phyloP scores from a whole-genome alignment of 371 early-diverging fungal species.

The Phascolomyces articulosus region DNA sequence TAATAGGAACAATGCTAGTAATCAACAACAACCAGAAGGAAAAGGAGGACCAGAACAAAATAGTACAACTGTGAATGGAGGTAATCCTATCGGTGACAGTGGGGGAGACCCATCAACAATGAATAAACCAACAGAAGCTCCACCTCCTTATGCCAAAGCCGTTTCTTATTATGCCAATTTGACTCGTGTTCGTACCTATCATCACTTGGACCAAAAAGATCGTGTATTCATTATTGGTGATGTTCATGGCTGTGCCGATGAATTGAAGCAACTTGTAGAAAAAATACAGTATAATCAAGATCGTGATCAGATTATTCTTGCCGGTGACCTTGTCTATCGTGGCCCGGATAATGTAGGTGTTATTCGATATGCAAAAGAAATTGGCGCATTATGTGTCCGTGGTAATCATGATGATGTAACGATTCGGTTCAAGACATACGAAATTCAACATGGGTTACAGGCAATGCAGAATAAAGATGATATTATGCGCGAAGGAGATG shows the following conservation, averaged over 20 bases:
- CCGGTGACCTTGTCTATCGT: constrained; percentile 73
- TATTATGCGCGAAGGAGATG: constrained; percentile 35
- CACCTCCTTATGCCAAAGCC: constrained; percentile 20
- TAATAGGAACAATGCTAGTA: constrained; percentile 15
- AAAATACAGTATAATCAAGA: constrained; percentile 41
- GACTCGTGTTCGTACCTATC: constrained; percentile 26
- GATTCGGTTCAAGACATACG: constrained; percentile 61
- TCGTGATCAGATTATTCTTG: constrained; percentile 63
- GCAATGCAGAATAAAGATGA: constrained; percentile 27
- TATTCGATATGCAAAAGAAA: constrained; percentile 49
- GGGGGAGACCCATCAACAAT: background rate
- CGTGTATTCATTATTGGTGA: constrained; percentile 74
- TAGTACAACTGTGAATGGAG: background rate
- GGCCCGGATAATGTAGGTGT: constrained; percentile 73
- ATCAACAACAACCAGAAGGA: too few species aligned
- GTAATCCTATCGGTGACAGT: background rate
- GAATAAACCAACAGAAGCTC: background rate
- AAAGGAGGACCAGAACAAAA: background rate
- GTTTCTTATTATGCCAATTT: constrained; percentile 48
- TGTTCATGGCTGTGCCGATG: constrained; percentile 66
- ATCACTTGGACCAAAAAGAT: constrained; percentile 24
- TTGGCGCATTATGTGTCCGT: constrained; percentile 66
- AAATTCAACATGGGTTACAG: constrained; percentile 27
- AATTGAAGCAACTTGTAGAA: constrained; percentile 53
- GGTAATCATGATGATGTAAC: constrained; percentile 84